phyloP scores from a whole-genome alignment of 1,284 basidiomycete genomes.

The Cryptococcus sp. region DNA sequence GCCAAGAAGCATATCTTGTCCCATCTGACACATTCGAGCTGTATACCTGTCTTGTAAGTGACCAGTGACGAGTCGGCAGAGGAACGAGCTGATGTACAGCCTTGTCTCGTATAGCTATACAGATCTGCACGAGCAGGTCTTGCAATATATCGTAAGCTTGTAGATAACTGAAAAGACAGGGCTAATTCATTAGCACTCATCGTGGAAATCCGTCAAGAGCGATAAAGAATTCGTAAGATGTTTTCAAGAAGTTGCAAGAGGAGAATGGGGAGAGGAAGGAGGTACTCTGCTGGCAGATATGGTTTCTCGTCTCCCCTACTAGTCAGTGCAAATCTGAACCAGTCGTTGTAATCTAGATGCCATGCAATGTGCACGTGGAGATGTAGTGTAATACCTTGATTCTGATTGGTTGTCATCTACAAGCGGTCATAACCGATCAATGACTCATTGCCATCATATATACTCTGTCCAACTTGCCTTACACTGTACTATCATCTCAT shows the following conservation, averaged over 20 bases:
- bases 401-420: not conserved
- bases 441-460: not conserved
- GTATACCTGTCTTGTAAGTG: constrained; percentile 66
- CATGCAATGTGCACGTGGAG: too few relatives aligned
- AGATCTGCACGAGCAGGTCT: constrained; percentile 28
- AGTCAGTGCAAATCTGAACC: too few relatives aligned
- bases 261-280: constrained; percentile 39
- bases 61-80: constrained; percentile 9
- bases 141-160: constrained; percentile 36
- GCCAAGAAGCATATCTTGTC: constrained; percentile 71
- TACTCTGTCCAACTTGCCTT: not conserved
- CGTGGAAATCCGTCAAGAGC: constrained; percentile 30
- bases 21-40: constrained; percentile 64
- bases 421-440: not conserved
- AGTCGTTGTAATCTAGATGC: too few relatives aligned
- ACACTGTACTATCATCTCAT: not conserved
- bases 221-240: constrained; percentile 31
- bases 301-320: constrained; percentile 13
- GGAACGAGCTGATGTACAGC: too few relatives aligned
- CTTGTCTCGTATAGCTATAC: constrained; percentile 38
- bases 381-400: not conserved
- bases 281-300: constrained; percentile 25
- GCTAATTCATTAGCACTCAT: constrained; percentile 13
- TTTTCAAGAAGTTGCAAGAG: constrained; percentile 41
- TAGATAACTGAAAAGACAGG: not conserved